phyloP scores from a whole-genome alignment of 2,329 filamentous ascomycete genomes.

The Penicillium polonicum region DNA sequence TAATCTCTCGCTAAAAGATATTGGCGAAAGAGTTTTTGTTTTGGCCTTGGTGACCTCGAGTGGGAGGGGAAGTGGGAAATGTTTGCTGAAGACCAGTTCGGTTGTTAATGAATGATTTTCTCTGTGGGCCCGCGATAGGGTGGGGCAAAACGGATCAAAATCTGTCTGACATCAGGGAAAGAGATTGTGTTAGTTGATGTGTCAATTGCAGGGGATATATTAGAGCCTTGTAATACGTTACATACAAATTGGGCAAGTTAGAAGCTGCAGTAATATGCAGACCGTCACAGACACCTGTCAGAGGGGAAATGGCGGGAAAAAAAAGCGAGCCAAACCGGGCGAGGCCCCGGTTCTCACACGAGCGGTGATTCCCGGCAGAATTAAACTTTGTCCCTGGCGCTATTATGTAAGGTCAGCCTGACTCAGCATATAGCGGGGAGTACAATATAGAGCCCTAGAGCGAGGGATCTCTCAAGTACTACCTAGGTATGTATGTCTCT shows the following conservation, averaged over 20 bases:
- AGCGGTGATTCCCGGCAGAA: conserved; percentile 16
- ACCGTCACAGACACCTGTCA: conserved; percentile 4
- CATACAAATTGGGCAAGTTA: neutral
- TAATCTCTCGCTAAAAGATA: conserved; percentile 3
- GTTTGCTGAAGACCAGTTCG: conserved; percentile 20
- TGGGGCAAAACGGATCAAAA: conserved; percentile 25
- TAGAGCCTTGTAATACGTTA: neutral
- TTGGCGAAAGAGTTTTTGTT: conserved; percentile 3
- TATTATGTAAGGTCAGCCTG: neutral
- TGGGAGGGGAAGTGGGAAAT: conserved; percentile 21
- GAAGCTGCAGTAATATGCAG: neutral
- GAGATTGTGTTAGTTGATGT: conserved; percentile 5
- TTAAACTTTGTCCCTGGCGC: conserved; percentile 11
- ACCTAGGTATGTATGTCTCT: neutral
- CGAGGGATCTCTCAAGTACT: neutral
- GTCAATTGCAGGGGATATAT: neutral
- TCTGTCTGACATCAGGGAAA: conserved; percentile 25
- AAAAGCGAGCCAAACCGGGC: neutral
- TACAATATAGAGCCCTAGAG: neutral
- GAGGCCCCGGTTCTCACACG: conserved; percentile 7
- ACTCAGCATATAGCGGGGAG: neutral
- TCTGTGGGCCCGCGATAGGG: conserved; percentile 27
- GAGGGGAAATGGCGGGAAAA: neutral
- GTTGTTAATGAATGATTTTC: conserved; percentile 28
- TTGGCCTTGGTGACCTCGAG: conserved; percentile 16